These are phyloP conservation scores for Chloris gayana DNA, from an alignment of 176 grass and related monocot genomes.

Conservation along the genomic window DNA sequence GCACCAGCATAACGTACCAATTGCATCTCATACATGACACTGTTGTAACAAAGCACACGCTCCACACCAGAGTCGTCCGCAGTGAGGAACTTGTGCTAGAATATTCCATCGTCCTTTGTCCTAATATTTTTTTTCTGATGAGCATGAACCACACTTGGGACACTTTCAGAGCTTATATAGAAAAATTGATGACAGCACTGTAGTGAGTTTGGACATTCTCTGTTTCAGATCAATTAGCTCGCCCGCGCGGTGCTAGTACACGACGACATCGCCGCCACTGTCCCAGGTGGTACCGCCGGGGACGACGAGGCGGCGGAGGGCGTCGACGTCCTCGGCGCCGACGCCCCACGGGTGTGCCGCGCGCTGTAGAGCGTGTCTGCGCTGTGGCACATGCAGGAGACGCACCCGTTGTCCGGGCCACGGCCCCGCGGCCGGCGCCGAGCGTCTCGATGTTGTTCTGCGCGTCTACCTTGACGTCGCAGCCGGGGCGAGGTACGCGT, in stretches of 20 bases:
- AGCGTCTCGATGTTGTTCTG: slow-evolving; percentile 87
- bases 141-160: too few relatives aligned
- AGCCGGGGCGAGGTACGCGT: slow-evolving; percentile 56
- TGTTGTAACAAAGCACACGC: too few relatives aligned
- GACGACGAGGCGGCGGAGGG: slow-evolving; percentile 36
- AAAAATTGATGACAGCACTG: too few relatives aligned
- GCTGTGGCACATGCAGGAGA: slow-evolving; percentile 88
- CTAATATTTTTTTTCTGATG: too few relatives aligned
- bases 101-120: too few relatives aligned
- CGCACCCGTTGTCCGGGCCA: slow-evolving; percentile 74
- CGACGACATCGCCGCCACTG: slow-evolving; percentile 31
- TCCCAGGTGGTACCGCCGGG: slow-evolving; percentile 45
- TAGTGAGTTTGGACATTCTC: too few relatives aligned
- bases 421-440: slow-evolving; percentile 69
- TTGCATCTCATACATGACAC: too few relatives aligned
- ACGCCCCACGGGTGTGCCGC: slow-evolving; percentile 62
- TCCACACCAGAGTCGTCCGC: too few relatives aligned
- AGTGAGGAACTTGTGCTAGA: too few relatives aligned
- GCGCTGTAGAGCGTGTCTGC: slow-evolving; percentile 69
- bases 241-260: slow-evolving; percentile 49
- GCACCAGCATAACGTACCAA: too few relatives aligned
- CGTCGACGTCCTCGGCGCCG: slow-evolving; percentile 52
- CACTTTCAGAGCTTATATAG: too few relatives aligned
- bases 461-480: slow-evolving; percentile 86
- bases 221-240: too few relatives aligned